These are phyloP conservation scores for Schrenkiella parvula DNA, from an alignment of 345 rosid species.

Conservation along the genomic window DNA sequence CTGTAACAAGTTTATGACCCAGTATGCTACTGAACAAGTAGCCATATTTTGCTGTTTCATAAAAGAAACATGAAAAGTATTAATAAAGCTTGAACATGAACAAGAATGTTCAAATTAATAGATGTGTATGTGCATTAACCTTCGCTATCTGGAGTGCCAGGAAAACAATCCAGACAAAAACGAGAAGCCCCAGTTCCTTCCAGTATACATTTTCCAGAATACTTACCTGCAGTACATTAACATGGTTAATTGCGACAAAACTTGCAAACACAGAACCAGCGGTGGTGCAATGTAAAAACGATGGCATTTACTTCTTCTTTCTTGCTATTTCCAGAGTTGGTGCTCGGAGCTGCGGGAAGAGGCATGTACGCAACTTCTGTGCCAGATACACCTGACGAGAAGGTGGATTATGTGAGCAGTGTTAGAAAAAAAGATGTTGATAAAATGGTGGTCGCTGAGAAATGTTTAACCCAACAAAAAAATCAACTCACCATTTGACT, in stretches of 20 bases:
- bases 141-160: conserved; percentile 61
- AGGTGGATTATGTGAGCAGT: background rate
- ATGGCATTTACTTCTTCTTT: conserved; percentile 35
- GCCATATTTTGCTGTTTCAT: conserved; percentile 47
- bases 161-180: conserved; percentile 69
- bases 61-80: background rate
- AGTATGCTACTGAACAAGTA: conserved; percentile 57
- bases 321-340: conserved; percentile 20
- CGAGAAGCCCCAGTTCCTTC: conserved; percentile 84
- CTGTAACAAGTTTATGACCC: conserved; percentile 66
- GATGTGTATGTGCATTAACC: conserved; percentile 35
- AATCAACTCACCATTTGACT: conserved; percentile 43
- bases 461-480: background rate
- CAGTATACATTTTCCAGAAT: conserved; percentile 63
- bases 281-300: background rate
- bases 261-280: background rate
- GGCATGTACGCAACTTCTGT: conserved; percentile 54
- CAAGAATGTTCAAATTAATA: background rate
- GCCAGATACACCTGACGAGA: conserved; percentile 35
- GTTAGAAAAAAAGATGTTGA: background rate
- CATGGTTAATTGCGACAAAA: background rate
- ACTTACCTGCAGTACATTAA: conserved; percentile 41
- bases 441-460: background rate
- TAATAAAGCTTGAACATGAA: conserved; percentile 8
- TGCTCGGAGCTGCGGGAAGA: conserved; percentile 55